These are phyloP conservation scores for Fusarium multiceps DNA, from an alignment of 2,329 filamentous ascomycete genomes.

Conservation along the genomic window DNA sequence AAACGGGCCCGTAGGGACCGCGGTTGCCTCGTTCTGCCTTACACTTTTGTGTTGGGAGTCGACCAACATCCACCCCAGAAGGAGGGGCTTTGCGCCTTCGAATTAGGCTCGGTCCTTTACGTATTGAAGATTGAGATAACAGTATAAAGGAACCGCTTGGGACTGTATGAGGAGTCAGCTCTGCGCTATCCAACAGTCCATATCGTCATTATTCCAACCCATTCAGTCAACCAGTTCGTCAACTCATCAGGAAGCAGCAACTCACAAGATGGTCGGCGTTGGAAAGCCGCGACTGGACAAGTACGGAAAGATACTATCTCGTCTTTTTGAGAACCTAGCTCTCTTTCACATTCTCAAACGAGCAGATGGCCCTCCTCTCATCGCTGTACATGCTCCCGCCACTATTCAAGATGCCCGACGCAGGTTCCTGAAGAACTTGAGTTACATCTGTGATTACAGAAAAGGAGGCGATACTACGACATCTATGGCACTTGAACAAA, in stretches of 20 bases:
- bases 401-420: constrained; percentile 18
- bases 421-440: constrained; percentile 54
- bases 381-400: not conserved
- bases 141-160: not conserved
- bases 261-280: constrained; percentile 11
- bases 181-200: not conserved
- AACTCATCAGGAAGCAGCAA: not conserved
- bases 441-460: constrained; percentile 58
- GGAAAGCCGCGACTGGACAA: constrained; percentile 31
- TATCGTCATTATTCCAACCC: not conserved
- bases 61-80: constrained; percentile 13
- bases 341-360: constrained; percentile 29
- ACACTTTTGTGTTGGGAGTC: constrained; percentile 1
- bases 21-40: constrained; percentile 3
- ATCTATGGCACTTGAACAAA: constrained; percentile 56
- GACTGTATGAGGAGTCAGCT: too few relatives aligned
- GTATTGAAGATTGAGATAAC: not conserved
- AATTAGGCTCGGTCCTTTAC: not conserved
- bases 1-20: not conserved
- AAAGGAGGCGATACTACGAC: constrained; percentile 60
- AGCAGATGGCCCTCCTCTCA: constrained; percentile 23
- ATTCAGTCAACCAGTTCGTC: not conserved
- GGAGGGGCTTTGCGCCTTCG: not conserved
- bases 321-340: constrained; percentile 40
- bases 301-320: constrained; percentile 27